Evolutionary conservation across 768 basidiomycete genomes (phyloP), one percentile per base, ranked within the genome.

Genomic region (Cystoderma amianthinum): DNA sequence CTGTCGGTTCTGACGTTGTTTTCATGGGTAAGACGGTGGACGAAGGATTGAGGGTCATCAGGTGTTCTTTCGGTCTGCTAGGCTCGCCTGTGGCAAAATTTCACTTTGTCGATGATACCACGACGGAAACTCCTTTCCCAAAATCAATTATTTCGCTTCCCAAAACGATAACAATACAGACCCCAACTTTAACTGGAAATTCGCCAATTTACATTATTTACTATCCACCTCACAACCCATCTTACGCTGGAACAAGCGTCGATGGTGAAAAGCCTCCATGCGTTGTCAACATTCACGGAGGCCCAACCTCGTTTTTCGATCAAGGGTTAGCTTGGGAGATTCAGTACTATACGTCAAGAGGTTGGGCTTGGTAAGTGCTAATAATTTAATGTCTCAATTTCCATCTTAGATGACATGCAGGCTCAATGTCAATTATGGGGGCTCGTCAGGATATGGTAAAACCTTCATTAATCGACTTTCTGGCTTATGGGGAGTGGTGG

Each of bases 391-490:
- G 21, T 17, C 36, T 4, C 24, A 30, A 12, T 16, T 20, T 5
- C 9, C 30, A 4, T 9, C 17, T 6, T 38, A 34, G 36, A 15
- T 36, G 16, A 9, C n/a, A 17, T 24, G 37, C 44, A 78, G 83
- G 75, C 49, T 85, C 24, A 82, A 84, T 41, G 84, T 91, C 32
- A 82, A 90, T 50, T 83, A 87, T 45, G 73, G 84, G 1, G 89
- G 87, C 1, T 85, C 82, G 0, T 76, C 76, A 3, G 80, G 85
- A 0, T 87, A 81, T 51, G 88, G 88, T 0, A 71, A 82, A 3
- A 61, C 65, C 33, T 90, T 86, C 53, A 75, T 73, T 43, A 69
- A 71, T 40, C 72, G 81, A 12, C 74, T 91, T 2, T 64, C 65
- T 28, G 71, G 67, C 4, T 61, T 75, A 10, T 92, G 89, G 89